Evolutionary conservation across 2,329 filamentous ascomycete species (phyloP), one percentile per base, ranked within the genome.

Genomic region (Colletotrichum lupini): DNA sequence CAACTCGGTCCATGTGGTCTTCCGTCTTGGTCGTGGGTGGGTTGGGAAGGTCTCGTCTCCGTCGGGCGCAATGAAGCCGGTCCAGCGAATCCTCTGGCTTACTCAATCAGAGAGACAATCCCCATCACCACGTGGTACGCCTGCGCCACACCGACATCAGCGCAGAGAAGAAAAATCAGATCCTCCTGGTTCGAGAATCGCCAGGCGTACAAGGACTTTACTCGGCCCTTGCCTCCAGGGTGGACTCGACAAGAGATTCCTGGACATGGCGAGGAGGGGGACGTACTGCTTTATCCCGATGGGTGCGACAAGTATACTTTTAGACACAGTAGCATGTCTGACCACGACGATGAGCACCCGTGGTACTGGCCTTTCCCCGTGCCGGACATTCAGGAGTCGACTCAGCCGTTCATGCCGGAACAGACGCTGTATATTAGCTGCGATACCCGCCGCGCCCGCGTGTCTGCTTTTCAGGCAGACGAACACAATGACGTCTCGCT

Each of bases 71-170:
- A 52, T 1, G 49, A 66, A 42, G 30, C 22, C 28, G 63, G 60
- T n/a, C 28, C 63, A 5, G 22, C n/a, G 12, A 22, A 37, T 16
- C 19, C 61, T 26, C 5, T 16, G 42, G 12, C 19, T 11, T 7
- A 30, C 19, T n/a, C 19, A 9, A 42, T 28, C 16, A 26, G 1
- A 16, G 57, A 63, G 11, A 68, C 66, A 16, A 53, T 62, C 16
- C 57, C 66, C 9, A 68, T 62, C 14, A 68, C 66, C 2, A 56
- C 35, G 6, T 68, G 57, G 57, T 68, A 22, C 55, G 46, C 66
- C 16, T 5, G 57, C 16, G 3, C 22, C 0, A 52, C 56, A 2
- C 37, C 57, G n/a, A 19, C 9, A 6, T 30, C 16, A 32, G 19
- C 19, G 3, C 42, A 37, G 14, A 60, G 46, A 28, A 57, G 56